Conservation (phyloP, 208 protist species). For the Strigomonas galati region DNA sequence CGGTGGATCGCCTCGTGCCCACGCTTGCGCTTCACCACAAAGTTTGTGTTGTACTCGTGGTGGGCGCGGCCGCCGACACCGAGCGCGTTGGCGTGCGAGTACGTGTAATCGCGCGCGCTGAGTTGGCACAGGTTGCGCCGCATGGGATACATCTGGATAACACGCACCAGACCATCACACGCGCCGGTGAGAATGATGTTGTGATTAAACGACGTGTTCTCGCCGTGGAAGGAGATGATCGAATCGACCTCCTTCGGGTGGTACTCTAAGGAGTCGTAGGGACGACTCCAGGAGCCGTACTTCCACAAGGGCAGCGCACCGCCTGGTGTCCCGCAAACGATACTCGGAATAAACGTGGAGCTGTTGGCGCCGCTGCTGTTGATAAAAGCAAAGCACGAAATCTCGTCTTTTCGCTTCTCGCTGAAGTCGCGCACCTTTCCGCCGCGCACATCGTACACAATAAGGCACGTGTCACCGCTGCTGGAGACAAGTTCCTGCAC, state of each 20-base stretch:
- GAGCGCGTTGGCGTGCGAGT: constrained; percentile 61
- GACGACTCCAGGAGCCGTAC: constrained; percentile 85
- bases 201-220: constrained; percentile 80
- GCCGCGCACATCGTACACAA: constrained; percentile 72
- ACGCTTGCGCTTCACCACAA: constrained; percentile 39
- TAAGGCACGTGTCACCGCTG: constrained; percentile 85
- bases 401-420: constrained; percentile 80
- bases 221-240: constrained; percentile 82
- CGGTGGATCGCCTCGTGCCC: constrained; percentile 70
- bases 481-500: constrained; percentile 79
- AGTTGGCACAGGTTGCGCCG: constrained; percentile 84
- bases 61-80: constrained; percentile 23
- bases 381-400: constrained; percentile 89
- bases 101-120: constrained; percentile 81
- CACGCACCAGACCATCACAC: constrained; percentile 81
- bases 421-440: constrained; percentile 80
- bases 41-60: constrained; percentile 29
- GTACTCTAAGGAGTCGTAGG: constrained; percentile 75
- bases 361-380: constrained; percentile 73
- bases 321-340: constrained; percentile 81
- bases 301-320: constrained; percentile 84
- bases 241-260: constrained; percentile 84
- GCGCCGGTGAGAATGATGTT: constrained; percentile 87
- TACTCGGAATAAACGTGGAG: constrained; percentile 75
- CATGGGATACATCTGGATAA: constrained; percentile 88